Evolutionary conservation across 352 stramenopile species (phyloP), one percentile per base, ranked within the genome.

Genomic region (Phytophthora quininea): DNA sequence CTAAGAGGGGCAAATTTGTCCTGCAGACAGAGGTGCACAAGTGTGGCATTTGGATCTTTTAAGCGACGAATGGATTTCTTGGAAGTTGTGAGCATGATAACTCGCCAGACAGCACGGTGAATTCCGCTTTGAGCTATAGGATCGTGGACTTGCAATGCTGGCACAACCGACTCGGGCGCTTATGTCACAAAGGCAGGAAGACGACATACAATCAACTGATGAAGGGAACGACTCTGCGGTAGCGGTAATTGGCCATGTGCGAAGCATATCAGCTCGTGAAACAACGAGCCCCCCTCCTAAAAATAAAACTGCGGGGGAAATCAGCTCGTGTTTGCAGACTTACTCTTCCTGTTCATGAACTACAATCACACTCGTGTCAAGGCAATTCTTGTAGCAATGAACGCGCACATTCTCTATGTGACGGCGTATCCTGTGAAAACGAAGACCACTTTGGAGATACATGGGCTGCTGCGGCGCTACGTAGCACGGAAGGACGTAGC

Each of bases 201-300:
- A 24, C 19, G 19, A 24, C 19, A 24, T 24, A 24, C 19, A 24
- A 24, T 24, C 19, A 24, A 24, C 19, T 24, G 19, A 24, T 24
- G 19, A 24, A 63, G 50, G 46, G 33, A 27, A 63, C 49, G 46
- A 56, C 24, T 32, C 24, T 64, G 14, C 46, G 29, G 0, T 57
- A 57, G 1, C n/a, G 57, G 14, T 2, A 43, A 3, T 64, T 64
- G 11, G 24, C 48, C 24, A 1, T 64, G 3, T 64, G 48, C n/a
- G 57, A 64, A 31, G 33, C 47, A 3, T 64, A 47, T 52, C 57
- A 64, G 12, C 37, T 57, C 2, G 57, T 33, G 3, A 64, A 64
- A 33, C 57, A 63, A 8, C 33, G 29, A 37, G 46, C 10, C 2
- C 55, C 55, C 9, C 29, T 32, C 3, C 15, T 45, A 5, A 9